Conservation (phyloP, 192 early-diverging fungal species). For the Helicostylum pulchrum region DNA sequence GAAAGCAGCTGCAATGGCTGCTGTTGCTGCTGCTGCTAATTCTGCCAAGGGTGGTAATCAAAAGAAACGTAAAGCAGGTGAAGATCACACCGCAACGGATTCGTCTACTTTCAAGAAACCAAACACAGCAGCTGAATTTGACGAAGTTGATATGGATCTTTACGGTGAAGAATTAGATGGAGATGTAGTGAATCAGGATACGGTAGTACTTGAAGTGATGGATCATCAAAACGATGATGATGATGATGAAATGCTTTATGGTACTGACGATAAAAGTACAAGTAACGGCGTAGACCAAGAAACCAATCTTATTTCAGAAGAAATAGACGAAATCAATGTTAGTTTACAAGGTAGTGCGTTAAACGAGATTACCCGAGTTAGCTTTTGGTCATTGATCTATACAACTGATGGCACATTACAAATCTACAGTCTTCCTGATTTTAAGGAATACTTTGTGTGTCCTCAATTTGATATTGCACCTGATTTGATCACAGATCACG, state of each 20-base stretch:
- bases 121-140: slow-evolving; percentile 32
- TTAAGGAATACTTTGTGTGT: slow-evolving; percentile 54
- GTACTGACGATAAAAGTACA: background rate
- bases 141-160: slow-evolving; percentile 45
- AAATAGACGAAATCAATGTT: slow-evolving; percentile 36
- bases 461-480: slow-evolving; percentile 61
- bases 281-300: background rate
- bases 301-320: slow-evolving; percentile 14
- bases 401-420: slow-evolving; percentile 54
- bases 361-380: slow-evolving; percentile 34
- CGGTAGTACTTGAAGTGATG: background rate
- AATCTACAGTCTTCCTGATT: slow-evolving; percentile 55
- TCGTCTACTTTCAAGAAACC: background rate
- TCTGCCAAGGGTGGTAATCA: background rate
- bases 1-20: background rate
- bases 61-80: slow-evolving; percentile 7
- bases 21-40: background rate
- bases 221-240: slow-evolving; percentile 41
- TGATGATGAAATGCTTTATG: slow-evolving; percentile 51
- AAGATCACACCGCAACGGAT: background rate
- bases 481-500: slow-evolving; percentile 45
- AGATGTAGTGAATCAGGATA: background rate
- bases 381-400: slow-evolving; percentile 66
- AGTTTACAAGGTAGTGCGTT: slow-evolving; percentile 27
- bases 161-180: slow-evolving; percentile 34